Evolutionary conservation across 495 filamentous ascomycete species (phyloP).

Genomic region (Chaetomidium leptoderma): DNA sequence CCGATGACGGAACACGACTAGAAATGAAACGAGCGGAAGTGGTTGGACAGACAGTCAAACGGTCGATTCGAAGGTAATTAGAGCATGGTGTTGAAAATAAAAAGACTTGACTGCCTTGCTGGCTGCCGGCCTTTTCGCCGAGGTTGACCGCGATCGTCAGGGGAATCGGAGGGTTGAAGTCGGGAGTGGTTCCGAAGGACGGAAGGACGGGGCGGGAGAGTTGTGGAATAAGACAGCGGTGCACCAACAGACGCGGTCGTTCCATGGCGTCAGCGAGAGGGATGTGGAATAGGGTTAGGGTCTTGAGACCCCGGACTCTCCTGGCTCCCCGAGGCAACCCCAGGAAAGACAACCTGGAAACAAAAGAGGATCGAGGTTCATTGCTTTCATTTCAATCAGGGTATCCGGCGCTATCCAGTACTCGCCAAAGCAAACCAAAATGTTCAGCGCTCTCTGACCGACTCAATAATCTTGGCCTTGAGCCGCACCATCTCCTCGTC

Average conservation of each 20-base stretch:
- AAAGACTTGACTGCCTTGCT: not conserved
- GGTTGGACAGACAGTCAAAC: not conserved
- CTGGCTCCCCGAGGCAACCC: too few relatives aligned
- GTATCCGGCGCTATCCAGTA: not conserved
- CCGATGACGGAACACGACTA: not conserved
- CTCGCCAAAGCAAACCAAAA: not conserved
- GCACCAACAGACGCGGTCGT: too few relatives aligned
- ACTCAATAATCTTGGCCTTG: slow-evolving; percentile 25
- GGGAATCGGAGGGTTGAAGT: not conserved
- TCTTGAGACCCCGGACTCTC: too few relatives aligned
- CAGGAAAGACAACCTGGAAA: too few relatives aligned
- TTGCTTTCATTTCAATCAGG: not conserved
- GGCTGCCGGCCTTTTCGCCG: not conserved
- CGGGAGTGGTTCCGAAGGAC: not conserved
- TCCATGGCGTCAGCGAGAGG: too few relatives aligned
- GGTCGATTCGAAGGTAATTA: not conserved
- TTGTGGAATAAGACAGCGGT: too few relatives aligned
- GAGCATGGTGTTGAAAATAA: not conserved
- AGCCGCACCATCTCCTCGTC: slow-evolving; percentile 31
- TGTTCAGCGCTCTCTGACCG: slow-evolving; percentile 15
- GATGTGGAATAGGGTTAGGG: too few relatives aligned
- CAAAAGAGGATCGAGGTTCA: not conserved
- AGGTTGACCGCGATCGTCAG: not conserved
- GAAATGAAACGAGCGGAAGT: not conserved
- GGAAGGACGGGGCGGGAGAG: too few relatives aligned